Base-by-base conservation (phyloP, 352 stramenopile genomes). In the Phytophthora vignae region DNA sequence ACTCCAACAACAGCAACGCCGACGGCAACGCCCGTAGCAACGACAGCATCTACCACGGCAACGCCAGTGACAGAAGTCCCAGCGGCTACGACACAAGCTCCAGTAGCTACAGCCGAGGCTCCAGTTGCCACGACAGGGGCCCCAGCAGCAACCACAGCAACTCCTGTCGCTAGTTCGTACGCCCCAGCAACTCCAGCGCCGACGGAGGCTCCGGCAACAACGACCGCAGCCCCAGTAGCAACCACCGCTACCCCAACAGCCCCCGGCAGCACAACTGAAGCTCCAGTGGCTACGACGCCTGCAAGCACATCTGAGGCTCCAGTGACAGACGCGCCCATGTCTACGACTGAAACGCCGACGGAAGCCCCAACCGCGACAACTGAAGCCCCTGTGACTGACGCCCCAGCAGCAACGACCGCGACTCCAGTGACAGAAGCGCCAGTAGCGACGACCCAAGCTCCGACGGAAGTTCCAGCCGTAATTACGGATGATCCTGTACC, bases 121-220 rank as follows among this genome's bases (percentile, higher is more conserved):
- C 58, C 57, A 63, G 29, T 52, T 21, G 31, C 50, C 11, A 61
- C 61, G n/a, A 62, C 52, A 42, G 33, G 15, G 12, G 33, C 33
- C 33, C 33, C 33, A 40, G 9, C 33, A 15, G 12, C 33, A 9
- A 40, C 60, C 10, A 67, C 60, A 17, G 36, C 55, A 27, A 46
- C 40, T 19, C 60, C 60, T n/a, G n/a, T 55, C 1, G 2, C 60
- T 14, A 52, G 54, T 31, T 7, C 22, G 22, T 25, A 25, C 2
- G 22, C 22, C 22, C 63, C 53, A 33, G 3, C 3, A 14, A 38
- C 29, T 31, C 29, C 53, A 44, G 33, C 19, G 2, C 8, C 53
- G 52, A 68, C 50, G 8, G 40, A 54, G 10, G 38, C 60, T 19
- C 54, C 62, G 52, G 40, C 50, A 17, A 22, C 60, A 10, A 36